Conservation (phyloP, 2,329 filamentous ascomycete genomes). For the Pseudogymnoascus sp. region DNA sequence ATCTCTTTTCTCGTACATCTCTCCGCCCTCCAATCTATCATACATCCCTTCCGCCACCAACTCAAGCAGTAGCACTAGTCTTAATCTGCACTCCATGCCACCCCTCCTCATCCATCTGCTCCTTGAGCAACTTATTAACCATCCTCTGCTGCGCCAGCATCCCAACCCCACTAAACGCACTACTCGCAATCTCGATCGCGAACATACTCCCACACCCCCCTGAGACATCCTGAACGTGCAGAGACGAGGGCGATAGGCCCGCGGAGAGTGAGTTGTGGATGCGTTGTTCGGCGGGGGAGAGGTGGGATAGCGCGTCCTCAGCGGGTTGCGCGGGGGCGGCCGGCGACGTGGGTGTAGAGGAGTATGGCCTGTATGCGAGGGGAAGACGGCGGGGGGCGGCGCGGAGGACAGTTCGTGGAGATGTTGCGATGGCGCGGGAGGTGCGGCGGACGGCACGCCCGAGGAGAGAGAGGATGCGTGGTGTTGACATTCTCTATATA, state of each 20-base stretch:
- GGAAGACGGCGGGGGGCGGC: not conserved
- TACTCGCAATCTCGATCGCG: conserved; percentile 68
- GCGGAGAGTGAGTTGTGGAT: not conserved
- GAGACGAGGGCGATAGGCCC: conserved; percentile 23
- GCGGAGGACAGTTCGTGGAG: not conserved
- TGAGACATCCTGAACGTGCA: conserved; percentile 70
- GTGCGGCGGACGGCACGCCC: not conserved
- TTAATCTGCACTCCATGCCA: conserved; percentile 82
- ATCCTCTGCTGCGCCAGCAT: conserved; percentile 78
- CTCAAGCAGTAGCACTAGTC: conserved; percentile 45
- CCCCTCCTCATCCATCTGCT: conserved; percentile 57
- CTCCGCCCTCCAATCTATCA: not conserved
- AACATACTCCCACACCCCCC: conserved; percentile 87
- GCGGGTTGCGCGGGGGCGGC: conserved; percentile 17
- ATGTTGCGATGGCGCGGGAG: not conserved
- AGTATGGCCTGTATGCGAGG: not conserved
- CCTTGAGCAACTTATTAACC: conserved; percentile 67
- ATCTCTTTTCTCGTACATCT: not conserved
- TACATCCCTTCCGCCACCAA: not conserved
- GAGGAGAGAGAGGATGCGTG: not conserved
- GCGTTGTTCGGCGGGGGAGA: not conserved
- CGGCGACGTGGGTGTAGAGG: not conserved
- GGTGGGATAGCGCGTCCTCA: conserved; percentile 41
- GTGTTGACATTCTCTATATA: not conserved
- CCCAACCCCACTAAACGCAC: conserved; percentile 61